Base-by-base conservation (phyloP, 2,329 filamentous ascomycete species). In the Xylariales sp. region DNA sequence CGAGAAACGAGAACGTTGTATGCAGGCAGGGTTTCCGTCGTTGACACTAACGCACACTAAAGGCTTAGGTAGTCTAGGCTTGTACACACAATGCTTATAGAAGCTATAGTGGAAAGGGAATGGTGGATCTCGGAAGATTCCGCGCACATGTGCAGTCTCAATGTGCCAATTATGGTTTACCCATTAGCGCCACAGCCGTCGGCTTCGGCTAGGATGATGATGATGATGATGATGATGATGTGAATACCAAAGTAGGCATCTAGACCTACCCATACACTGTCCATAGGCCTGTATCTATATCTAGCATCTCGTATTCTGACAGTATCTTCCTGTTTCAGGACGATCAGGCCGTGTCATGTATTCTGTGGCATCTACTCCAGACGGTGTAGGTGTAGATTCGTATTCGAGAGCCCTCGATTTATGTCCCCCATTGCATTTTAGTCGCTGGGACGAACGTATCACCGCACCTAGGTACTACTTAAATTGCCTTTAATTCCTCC, bases 151-250 rank as follows among this genome's bases (percentile, higher is more conserved):
- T 36, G 34, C 34, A 23, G 23, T 23, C 23, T 23, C 23, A 23
- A 9, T 32, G 14, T 39, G 48, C 30, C 23, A 32, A 58, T 45
- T 8, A 10, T 36, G 43, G 50, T 64, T 65, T 50, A 55, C 52
- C 8, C n/a, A 5, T 56, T 62, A 62, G 64, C 64, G 64, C 64
- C 46, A 3, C 46, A 57, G 46, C 57, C 63, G 63, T 50, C 39
- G 18, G 18, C 9, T 30, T 28, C 23, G 53, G 43, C 53, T 34
- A 14, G 52, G 34, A 55, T 55, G 52, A 6, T 3, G 6, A 10
- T 28, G 36, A 12, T 41, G 39, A 12, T 39, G 36, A 56, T 56
- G 53, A 8, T 1, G 18, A 9, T 43, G 34, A 9, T 41, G 10
- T 30, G 10, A 61, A 50, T 36, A 6, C 41, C 49, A 23, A 50